A percentile compares a stretch with the other conserved stretches of the same genome.
Evolutionary conservation across 768 basidiomycete species (phyloP).

Genomic region (Pulveroboletus sp.): DNA sequence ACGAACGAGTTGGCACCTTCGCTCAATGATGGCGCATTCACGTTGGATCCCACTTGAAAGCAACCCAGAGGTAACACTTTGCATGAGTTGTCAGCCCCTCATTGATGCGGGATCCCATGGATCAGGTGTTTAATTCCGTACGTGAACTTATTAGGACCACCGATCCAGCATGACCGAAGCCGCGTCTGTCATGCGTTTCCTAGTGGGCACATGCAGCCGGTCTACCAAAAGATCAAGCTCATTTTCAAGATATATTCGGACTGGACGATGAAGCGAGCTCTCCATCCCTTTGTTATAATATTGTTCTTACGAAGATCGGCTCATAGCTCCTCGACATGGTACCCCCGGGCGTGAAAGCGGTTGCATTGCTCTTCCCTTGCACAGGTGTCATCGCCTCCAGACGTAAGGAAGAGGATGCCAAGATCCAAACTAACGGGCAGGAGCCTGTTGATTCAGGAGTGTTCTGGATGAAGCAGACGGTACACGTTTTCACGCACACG

Average conservation of each 20-base stretch:
- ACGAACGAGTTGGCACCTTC: neutral
- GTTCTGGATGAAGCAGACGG: conserved; percentile 90
- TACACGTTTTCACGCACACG: conserved; percentile 28
- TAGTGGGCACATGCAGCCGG: conserved; percentile 75
- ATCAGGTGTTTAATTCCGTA: conserved; percentile 32
- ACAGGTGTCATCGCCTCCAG: conserved; percentile 46
- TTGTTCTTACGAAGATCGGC: neutral
- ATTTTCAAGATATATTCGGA: conserved; percentile 71
- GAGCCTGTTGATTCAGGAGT: conserved; percentile 57
- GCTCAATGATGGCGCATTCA: conserved; percentile 22
- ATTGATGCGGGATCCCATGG: neutral
- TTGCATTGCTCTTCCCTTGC: conserved; percentile 82
- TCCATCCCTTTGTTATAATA: neutral
- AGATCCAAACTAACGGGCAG: conserved; percentile 44
- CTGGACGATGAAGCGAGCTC: conserved; percentile 57
- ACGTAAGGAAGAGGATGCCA: conserved; percentile 56
- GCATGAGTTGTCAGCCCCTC: neutral
- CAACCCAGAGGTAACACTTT: conserved; percentile 50
- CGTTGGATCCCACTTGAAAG: conserved; percentile 82
- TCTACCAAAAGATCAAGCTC: conserved; percentile 43
- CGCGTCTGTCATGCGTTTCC: neutral
- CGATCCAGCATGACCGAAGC: neutral
- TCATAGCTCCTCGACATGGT: conserved; percentile 66
- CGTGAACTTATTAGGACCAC: conserved; percentile 2
- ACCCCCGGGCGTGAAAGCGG: conserved; percentile 71